Evolutionary conservation across 129 eudicot genomes (phyloP).

Genomic region (Cynara cardunculus): DNA sequence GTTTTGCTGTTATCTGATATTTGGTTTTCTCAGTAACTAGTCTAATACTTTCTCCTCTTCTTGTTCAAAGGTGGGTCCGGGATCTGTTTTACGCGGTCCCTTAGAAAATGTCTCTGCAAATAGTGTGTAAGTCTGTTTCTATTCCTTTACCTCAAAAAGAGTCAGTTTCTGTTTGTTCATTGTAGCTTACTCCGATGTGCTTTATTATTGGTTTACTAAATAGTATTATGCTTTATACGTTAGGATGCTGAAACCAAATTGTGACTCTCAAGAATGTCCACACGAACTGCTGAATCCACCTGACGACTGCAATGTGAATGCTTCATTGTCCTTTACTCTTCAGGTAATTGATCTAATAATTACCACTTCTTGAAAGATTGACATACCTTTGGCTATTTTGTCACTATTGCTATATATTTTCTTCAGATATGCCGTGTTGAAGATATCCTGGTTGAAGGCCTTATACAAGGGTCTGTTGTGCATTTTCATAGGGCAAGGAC

Average conservation of each 20-base stretch:
- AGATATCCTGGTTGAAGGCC: conserved; percentile 89
- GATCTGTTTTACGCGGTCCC: conserved; percentile 90
- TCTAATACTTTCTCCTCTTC: conserved; percentile 6
- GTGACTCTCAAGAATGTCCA: conserved; percentile 73
- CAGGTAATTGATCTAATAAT: conserved; percentile 48
- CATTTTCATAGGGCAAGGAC: conserved; percentile 90
- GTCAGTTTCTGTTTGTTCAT: conserved; percentile 27
- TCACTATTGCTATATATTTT: conserved; percentile 4
- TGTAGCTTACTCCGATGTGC: conserved; percentile 7
- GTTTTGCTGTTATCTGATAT: neutral
- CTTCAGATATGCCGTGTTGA: conserved; percentile 95
- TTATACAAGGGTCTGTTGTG: conserved; percentile 84
- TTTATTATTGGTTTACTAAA: neutral
- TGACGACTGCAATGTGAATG: conserved; percentile 96
- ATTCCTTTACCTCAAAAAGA: conserved; percentile 2
- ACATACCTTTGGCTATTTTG: neutral
- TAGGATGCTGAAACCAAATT: conserved; percentile 74
- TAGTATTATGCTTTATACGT: conserved; percentile 8
- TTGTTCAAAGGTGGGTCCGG: conserved; percentile 85
- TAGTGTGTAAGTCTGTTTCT: conserved; percentile 58
- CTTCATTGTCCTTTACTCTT: conserved; percentile 91
- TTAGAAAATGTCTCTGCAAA: conserved; percentile 51
- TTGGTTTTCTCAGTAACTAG: conserved; percentile 1
- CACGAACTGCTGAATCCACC: conserved; percentile 87
- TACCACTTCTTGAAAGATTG: neutral